These are phyloP conservation scores for Leptosphaerulina australis DNA, from an alignment of 2,329 filamentous ascomycete genomes.

Conservation along the genomic window DNA sequence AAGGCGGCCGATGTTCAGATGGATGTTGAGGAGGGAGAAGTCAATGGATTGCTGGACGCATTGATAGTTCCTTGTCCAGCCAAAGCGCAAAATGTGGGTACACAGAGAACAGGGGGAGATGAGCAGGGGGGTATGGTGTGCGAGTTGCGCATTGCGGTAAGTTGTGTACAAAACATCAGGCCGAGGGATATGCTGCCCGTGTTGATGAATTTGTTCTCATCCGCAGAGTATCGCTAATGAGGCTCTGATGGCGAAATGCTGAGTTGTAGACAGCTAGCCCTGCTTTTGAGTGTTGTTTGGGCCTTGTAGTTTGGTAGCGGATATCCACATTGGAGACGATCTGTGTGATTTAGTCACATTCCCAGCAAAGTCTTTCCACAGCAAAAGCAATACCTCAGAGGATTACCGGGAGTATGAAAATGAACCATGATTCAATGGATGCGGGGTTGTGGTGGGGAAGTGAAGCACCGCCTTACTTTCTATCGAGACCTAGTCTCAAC, in stretches of 20 bases:
- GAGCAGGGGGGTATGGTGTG: constrained; percentile 12
- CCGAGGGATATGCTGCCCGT: constrained; percentile 18
- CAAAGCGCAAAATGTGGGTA: background rate
- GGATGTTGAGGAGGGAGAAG: background rate
- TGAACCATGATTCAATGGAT: no score
- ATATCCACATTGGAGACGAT: no score
- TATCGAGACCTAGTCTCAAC: background rate
- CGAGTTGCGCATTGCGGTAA: constrained; percentile 19
- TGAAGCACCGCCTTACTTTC: background rate
- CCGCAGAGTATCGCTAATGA: background rate
- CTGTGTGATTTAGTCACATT: no score
- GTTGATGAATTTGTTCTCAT: constrained; percentile 20
- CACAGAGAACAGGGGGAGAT: background rate
- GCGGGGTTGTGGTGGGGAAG: background rate
- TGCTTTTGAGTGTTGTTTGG: no score
- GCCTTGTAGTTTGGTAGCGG: no score
- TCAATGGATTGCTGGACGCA: constrained; percentile 19
- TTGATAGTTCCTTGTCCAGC: constrained; percentile 9
- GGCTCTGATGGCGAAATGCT: background rate
- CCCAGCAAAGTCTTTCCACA: no score
- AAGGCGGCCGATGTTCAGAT: background rate
- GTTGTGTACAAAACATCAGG: constrained; percentile 11
- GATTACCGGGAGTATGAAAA: no score
- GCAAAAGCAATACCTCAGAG: no score
- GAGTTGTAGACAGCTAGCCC: background rate